These are phyloP conservation scores for Lepiota brunneoincarnata DNA, from an alignment of 768 basidiomycete species.

Conservation along the genomic window DNA sequence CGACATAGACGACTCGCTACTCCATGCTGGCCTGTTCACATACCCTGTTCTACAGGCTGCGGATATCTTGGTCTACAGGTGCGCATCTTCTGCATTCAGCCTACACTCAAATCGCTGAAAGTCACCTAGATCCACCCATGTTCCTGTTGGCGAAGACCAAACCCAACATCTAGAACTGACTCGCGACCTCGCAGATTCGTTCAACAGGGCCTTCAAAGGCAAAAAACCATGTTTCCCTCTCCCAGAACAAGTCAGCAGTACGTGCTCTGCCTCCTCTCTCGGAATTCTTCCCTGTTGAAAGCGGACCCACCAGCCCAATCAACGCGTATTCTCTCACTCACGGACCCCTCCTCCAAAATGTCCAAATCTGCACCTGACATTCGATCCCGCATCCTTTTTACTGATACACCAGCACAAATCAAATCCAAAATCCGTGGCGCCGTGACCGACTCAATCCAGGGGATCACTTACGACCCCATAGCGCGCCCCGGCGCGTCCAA, in stretches of 20 bases:
- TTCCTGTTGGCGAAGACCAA: conserved; percentile 97
- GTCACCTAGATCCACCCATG: conserved; percentile 71
- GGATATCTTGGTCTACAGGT: conserved; percentile 87
- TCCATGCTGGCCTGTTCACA: conserved; percentile 85
- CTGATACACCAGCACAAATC: conserved; percentile 65
- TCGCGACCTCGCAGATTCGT: conserved; percentile 78
- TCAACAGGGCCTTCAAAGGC: conserved; percentile 67
- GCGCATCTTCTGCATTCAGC: conserved; percentile 15
- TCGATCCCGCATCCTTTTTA: conserved; percentile 82
- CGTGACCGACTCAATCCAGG: conserved; percentile 78
- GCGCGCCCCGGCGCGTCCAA: conserved; percentile 84
- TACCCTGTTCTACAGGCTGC: conserved; percentile 95
- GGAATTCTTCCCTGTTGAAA: background rate
- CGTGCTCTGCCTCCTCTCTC: conserved; percentile 22
- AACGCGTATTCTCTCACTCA: conserved; percentile 81
- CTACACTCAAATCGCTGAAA: background rate
- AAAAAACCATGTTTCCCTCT: conserved; percentile 60
- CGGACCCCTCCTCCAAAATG: conserved; percentile 88
- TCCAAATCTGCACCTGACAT: conserved; percentile 86
- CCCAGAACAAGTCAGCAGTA: conserved; percentile 74
- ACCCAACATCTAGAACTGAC: conserved; percentile 90
- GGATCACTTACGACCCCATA: conserved; percentile 79
- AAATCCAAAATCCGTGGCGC: conserved; percentile 71
- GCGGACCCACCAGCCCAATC: conserved; percentile 55
- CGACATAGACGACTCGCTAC: conserved; percentile 75